Conservation (phyloP, 2,329 filamentous ascomycete genomes). For the Alternaria longipes region DNA sequence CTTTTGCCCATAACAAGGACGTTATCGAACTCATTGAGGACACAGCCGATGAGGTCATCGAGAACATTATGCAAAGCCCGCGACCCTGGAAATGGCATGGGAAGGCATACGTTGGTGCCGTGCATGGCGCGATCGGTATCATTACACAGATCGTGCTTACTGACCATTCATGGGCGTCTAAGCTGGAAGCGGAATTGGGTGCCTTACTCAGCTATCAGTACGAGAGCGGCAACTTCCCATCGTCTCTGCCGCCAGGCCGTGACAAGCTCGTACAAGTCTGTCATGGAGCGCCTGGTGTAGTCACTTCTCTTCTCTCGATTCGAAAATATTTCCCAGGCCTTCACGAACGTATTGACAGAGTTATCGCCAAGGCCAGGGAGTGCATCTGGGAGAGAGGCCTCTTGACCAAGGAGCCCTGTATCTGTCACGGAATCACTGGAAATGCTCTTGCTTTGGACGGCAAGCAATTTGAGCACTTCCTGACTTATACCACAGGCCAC, state of each 20-base stretch:
- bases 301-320: constrained; percentile 67
- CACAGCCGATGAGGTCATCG: constrained; percentile 65
- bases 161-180: constrained; percentile 62
- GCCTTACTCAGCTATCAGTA: constrained; percentile 68
- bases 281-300: constrained; percentile 71
- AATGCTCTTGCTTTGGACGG: constrained; percentile 67
- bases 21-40: constrained; percentile 63
- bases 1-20: constrained; percentile 61
- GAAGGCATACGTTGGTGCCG: constrained; percentile 70
- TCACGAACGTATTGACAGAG: constrained; percentile 61
- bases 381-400: constrained; percentile 67
- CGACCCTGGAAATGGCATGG: constrained; percentile 72
- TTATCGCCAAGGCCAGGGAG: constrained; percentile 61
- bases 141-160: constrained; percentile 73
- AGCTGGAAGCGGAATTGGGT: constrained; percentile 63
- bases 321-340: constrained; percentile 65
- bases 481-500: constrained; percentile 66
- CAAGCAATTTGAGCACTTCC: constrained; percentile 65
- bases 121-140: constrained; percentile 74
- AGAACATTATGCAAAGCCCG: constrained; percentile 65
- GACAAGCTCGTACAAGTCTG: constrained; percentile 70
- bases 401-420: constrained; percentile 69
- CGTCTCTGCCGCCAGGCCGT: constrained; percentile 60
- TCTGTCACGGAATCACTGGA: constrained; percentile 72
- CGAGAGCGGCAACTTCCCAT: constrained; percentile 71